Base-by-base conservation (phyloP, 768 basidiomycete species). In the Coprinellus aureogranulatus region DNA sequence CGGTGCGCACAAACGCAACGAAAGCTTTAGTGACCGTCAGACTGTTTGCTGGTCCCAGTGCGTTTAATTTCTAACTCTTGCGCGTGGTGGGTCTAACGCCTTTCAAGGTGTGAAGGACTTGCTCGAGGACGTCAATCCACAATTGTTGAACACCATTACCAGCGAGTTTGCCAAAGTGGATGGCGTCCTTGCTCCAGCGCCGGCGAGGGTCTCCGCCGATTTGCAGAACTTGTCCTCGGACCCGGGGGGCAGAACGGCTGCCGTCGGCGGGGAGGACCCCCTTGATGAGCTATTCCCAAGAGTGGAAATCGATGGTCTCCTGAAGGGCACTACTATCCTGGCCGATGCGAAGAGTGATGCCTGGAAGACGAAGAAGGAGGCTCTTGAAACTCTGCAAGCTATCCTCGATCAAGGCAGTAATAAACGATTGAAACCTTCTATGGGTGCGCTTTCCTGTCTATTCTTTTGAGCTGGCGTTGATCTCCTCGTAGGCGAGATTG, bases 281-380 rank as follows among this genome's bases (percentile, higher is more conserved):
- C 67, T 98, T 61, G 97, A 98, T 62, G 94, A 97, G 48, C 78
- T 99, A 40, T 96, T 97, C 70, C 97, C 97, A 26, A 86, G 97
- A 27, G 90, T 98, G 40, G 97, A 99, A 65, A 77, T 98, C 40
- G 95, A 98, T 62, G 79, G 83, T 54, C 72, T 99, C 25, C 76
- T 98, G 54, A 89, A 88, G 61, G 89, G 89, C 23, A 92, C 92
- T 0, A 85, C 87, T 4, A 88, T 95, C 47, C 72, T 97, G 16
- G 78, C 86, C 2, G 92, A 94, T 64, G 80, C 88, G 10, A 94
- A 92, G 75, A 96, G 87, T 63, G 95, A 96, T 61, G 88, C 93
- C 0, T 99, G 96, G 96, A 98, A 98, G 75, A 86, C 84, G 1
- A 89, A 95, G 74, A 99, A 99, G 70, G 96, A 98, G 65, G 94